Evolutionary conservation across 2,329 filamentous ascomycete genomes (phyloP), one percentile per base, ranked within the genome.

Genomic region (Zymoseptoria crescenta): DNA sequence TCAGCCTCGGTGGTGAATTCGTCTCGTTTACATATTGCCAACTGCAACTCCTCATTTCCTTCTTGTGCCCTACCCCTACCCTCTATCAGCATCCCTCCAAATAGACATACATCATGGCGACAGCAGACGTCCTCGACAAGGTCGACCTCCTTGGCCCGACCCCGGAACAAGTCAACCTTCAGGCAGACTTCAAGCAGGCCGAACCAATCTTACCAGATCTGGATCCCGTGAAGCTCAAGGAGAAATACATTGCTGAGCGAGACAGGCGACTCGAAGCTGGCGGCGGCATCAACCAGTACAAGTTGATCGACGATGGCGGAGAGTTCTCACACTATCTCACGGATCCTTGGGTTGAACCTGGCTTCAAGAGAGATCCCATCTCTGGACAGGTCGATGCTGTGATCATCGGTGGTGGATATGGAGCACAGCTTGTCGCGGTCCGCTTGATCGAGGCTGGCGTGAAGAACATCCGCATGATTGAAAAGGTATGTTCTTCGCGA

Each of bases 331-430:
- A 57, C 49, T 66, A 60, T 20, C 56, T 66, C 4, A 59, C 59
- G 24, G 64, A 66, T 29, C 62, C 62, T 2, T 66, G 62, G 62
- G 58, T 59, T 13, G 48, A 62, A 29, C 59, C 59, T 7, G 54
- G 57, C 51, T 59, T 63, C 19, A 59, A 54, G 50, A 58, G 64
- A 35, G 62, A 63, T 6, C 58, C 64, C 13, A 53, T 64, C n/a
- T 58, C 57, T 13, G 64, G 64, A 24, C 49, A 58, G 3, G 59
- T 60, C 53, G 64, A 65, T 52, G 64, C 60, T 1, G 55, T 66
- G 19, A 64, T 66, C 52, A 58, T 64, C 16, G 62, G 64, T 9
- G 64, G 62, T 35, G 64, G 64, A 3, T 66, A 66, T 56, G 64
- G 64, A 16, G 62, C 62, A 20, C 64, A 66, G 20, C 57, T 66